Percentiles rank a stretch among this genome's conserved stretches.
phyloP scores from a whole-genome alignment of 306 rosid species.

The Gastrolobium villosum region DNA sequence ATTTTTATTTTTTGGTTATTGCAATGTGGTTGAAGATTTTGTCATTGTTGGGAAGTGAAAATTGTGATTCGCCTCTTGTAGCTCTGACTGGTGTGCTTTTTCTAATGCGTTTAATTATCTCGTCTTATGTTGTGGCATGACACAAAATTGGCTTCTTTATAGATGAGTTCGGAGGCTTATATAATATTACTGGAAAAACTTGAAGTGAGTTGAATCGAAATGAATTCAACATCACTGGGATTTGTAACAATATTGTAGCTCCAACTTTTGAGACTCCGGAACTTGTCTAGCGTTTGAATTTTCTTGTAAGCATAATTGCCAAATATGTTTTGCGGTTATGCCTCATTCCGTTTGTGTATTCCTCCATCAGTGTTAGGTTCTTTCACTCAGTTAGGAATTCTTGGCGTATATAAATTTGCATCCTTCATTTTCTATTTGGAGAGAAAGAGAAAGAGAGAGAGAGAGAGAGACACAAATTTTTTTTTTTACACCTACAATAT shows the following conservation, averaged over 20 bases:
- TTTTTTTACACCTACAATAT: too few species aligned
- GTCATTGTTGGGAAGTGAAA: constrained; percentile 26
- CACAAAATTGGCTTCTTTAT: too few species aligned
- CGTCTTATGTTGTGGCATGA: neutral
- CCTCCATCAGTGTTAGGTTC: neutral
- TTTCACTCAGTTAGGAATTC: neutral
- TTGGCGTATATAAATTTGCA: neutral
- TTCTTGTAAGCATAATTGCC: constrained; percentile 7
- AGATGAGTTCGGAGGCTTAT: too few species aligned
- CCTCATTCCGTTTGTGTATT: neutral
- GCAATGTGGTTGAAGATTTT: constrained; percentile 1
- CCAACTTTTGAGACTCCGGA: neutral
- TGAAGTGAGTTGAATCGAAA: neutral
- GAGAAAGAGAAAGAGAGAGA: neutral
- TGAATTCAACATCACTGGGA: neutral
- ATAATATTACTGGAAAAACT: constrained; percentile 3
- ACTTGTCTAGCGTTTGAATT: neutral
- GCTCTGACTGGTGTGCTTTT: neutral
- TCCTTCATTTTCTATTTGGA: too few species aligned
- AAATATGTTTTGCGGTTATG: constrained; percentile 2
- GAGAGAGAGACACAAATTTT: too few species aligned
- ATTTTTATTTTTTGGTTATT: too few species aligned
- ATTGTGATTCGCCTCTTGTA: neutral
- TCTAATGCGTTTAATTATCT: neutral
- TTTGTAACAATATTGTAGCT: neutral